Percentiles rank a stretch among this genome's conserved stretches.
phyloP scores from a whole-genome alignment of 2,329 filamentous ascomycete species.

The Phymatotrichopsis omnivora region DNA sequence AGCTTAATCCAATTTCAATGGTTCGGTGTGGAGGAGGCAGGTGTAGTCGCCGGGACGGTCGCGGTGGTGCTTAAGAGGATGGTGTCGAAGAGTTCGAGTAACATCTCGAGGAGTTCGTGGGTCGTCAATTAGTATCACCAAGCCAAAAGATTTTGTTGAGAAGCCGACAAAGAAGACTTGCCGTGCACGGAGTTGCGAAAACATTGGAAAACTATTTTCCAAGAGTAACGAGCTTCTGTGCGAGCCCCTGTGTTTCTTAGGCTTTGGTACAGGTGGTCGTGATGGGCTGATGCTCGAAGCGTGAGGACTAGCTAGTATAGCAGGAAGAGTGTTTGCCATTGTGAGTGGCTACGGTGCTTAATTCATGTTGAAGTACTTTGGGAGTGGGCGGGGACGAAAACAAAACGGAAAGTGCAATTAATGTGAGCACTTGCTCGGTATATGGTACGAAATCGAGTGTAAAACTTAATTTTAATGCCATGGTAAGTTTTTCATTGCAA shows the following conservation, averaged over 20 bases:
- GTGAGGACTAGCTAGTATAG: constrained; percentile 87
- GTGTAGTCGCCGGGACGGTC: constrained; percentile 84
- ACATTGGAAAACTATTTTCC: constrained; percentile 89
- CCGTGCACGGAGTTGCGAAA: constrained; percentile 60
- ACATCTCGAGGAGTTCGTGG: constrained; percentile 57
- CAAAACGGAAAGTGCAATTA: too few relatives aligned
- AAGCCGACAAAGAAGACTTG: constrained; percentile 72
- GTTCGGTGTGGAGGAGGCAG: constrained; percentile 82
- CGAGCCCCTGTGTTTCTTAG: constrained; percentile 88
- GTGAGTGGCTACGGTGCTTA: constrained; percentile 3
- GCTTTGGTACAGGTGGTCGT: constrained; percentile 93
- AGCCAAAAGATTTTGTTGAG: neutral
- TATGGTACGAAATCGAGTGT: too few relatives aligned
- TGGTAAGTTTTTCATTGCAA: too few relatives aligned
- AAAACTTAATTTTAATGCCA: too few relatives aligned
- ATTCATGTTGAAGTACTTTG: too few relatives aligned
- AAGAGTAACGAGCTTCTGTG: constrained; percentile 87
- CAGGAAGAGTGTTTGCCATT: constrained; percentile 74
- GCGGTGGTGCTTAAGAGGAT: constrained; percentile 70
- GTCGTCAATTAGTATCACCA: constrained; percentile 20
- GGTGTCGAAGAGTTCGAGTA: constrained; percentile 81
- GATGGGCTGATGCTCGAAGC: constrained; percentile 88
- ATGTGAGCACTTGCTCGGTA: too few relatives aligned
- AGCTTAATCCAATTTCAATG: constrained; percentile 77
- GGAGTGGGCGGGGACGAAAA: constrained; percentile 4